A percentile compares a stretch with the other conserved stretches of the same genome.
Evolutionary conservation across 352 stramenopile species (phyloP).

Genomic region (Pythium apleroticum): DNA sequence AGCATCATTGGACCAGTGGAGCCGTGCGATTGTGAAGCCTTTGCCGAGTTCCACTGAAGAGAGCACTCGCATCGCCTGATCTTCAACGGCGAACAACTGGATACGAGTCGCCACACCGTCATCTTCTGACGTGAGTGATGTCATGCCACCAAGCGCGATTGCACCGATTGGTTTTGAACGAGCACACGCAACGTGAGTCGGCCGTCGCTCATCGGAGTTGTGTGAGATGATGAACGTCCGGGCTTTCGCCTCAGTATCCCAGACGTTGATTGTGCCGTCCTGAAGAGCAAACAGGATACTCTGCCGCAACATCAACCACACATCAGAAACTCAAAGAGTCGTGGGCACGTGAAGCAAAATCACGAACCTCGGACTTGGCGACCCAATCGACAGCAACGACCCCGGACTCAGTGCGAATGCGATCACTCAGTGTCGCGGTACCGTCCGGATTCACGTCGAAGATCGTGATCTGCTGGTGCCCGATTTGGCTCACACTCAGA

Average conservation of each 20-base stretch:
- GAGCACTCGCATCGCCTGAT: conserved; percentile 16
- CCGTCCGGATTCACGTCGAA: conserved; percentile 7
- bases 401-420: conserved; percentile 10
- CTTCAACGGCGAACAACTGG: conserved; percentile 26
- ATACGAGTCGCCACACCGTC: background rate
- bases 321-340: background rate
- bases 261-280: conserved; percentile 26
- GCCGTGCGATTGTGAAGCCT: background rate
- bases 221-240: conserved; percentile 24
- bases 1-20: conserved; percentile 17
- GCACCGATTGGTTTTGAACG: conserved; percentile 10
- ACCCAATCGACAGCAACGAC: conserved; percentile 22
- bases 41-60: conserved; percentile 18
- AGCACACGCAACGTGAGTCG: conserved; percentile 18
- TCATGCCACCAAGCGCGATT: conserved; percentile 1
- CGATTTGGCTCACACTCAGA: background rate
- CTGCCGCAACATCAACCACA: conserved; percentile 6
- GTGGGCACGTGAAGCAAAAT: background rate
- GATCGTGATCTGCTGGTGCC: conserved; percentile 1
- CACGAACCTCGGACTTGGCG: conserved; percentile 17
- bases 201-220: conserved; percentile 15
- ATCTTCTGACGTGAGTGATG: background rate
- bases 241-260: conserved; percentile 9
- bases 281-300: conserved; percentile 22
- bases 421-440: background rate